phyloP scores from a whole-genome alignment of 192 early-diverging fungal species.

The Bifiguratus adelaidae region DNA sequence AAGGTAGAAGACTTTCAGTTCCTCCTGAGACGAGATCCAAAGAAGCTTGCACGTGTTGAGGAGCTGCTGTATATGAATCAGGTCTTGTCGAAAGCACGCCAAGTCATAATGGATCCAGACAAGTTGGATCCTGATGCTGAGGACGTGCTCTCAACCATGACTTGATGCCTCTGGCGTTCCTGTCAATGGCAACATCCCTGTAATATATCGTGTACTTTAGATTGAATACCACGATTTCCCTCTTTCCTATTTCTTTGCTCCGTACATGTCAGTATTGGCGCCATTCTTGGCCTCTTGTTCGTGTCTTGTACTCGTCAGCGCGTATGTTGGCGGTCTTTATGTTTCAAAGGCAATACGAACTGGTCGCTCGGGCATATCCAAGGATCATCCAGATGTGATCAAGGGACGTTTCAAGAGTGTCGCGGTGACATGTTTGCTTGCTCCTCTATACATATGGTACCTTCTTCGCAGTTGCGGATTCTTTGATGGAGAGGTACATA shows the following conservation, averaged over 20 bases:
- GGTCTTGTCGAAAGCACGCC: conserved; percentile 60
- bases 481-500: conserved; percentile 2
- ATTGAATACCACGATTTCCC: too few species aligned
- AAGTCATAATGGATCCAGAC: too few species aligned
- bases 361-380: conserved; percentile 4
- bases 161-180: too few species aligned
- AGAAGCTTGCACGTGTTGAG: conserved; percentile 75
- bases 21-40: conserved; percentile 64
- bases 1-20: conserved; percentile 67
- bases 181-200: too few species aligned
- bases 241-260: too few species aligned
- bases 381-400: conserved; percentile 46
- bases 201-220: too few species aligned
- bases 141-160: too few species aligned
- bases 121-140: too few species aligned
- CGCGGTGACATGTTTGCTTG: conserved; percentile 20
- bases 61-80: conserved; percentile 71
- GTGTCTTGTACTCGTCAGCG: conserved; percentile 31
- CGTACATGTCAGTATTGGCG: neutral
- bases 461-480: conserved; percentile 2
- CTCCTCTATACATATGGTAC: conserved; percentile 18
- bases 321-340: conserved; percentile 49
- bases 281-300: conserved; percentile 16
- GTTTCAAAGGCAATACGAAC: conserved; percentile 17
- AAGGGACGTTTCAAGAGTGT: conserved; percentile 34